Base-by-base conservation (phyloP, 768 basidiomycete genomes). In the Rhodotorula diobovata region DNA sequence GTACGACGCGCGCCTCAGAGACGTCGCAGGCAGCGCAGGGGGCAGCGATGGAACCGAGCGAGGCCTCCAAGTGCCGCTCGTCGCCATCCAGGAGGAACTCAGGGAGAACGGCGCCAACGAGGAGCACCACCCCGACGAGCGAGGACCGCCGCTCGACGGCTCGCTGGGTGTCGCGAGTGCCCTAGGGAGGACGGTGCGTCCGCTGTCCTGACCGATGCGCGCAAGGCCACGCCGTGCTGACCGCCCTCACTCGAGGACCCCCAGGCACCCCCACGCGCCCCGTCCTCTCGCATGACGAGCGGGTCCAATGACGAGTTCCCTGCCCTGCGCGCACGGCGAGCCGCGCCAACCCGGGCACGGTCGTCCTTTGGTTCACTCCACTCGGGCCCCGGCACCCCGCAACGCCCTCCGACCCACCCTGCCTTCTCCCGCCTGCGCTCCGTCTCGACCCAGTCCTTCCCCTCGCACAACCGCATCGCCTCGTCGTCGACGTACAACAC, bases 401-500 rank as follows among this genome's bases (percentile, higher is more conserved):
- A 72, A 5, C 60, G 76, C 7, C 76, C 75, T 20, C 62, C 72
- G 35, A 66, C 75, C 25, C 79, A 80, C 37, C 79, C 82, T 28
- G 84, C 81, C 71, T 78, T 84, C 18, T 81, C 85, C 8, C 84
- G 85, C 50, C 85, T 79, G 23, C 91, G 21, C 84, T 84, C 76
- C 83, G 60, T 63, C 41, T 77, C 61, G 9, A 61, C 57, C 25
- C 73, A 37, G 83, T 84, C 35, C 76, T 78, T 23, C 77, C 82
- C 28, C 53, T 84, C 84, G 66, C 79, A 81, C 81, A 55, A 83
- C 85, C 25, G 82, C 85, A 4, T 83, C 85, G 2, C 89, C 71
- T 85, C 89, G 76, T 87, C 87, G 11, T 86, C 88, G 4, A 83
- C 91, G 39, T 93, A 90, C 23, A 85, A 87, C 61, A 81, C 83